Conservation (phyloP, 1,284 basidiomycete species). For the Fomitopsis schrenkii region DNA sequence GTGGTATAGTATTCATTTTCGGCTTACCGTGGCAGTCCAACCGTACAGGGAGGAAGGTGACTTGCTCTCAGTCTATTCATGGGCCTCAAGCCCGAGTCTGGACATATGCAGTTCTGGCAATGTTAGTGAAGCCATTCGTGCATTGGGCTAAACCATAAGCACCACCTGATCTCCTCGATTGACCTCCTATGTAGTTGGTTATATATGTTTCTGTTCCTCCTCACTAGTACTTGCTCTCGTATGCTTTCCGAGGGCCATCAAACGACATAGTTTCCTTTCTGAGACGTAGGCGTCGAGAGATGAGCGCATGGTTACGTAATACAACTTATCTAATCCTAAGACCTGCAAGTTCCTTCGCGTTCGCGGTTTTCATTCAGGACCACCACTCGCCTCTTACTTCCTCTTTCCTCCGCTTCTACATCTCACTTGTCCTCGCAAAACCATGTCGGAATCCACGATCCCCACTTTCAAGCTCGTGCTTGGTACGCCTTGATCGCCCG, state of each 20-base stretch:
- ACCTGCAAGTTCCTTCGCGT: slow-evolving; percentile 18
- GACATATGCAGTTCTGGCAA: too few relatives aligned
- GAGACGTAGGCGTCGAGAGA: background rate
- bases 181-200: too few relatives aligned
- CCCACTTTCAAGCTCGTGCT: slow-evolving; percentile 99
- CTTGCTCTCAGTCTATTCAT: too few relatives aligned
- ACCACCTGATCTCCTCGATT: too few relatives aligned
- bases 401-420: slow-evolving; percentile 21
- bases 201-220: too few relatives aligned
- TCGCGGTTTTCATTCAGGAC: slow-evolving; percentile 19
- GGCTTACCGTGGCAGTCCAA: too few relatives aligned
- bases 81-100: too few relatives aligned
- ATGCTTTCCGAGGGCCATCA: background rate
- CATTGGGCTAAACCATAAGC: too few relatives aligned
- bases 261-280: slow-evolving; percentile 5
- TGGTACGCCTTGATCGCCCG: slow-evolving; percentile 48
- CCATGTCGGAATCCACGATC: slow-evolving; percentile 49
- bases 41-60: too few relatives aligned
- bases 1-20: too few relatives aligned
- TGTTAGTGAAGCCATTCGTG: too few relatives aligned
- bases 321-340: slow-evolving; percentile 19
- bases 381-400: slow-evolving; percentile 22
- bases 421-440: slow-evolving; percentile 17
- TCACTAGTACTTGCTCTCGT: too few relatives aligned
- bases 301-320: slow-evolving; percentile 18